Conservation (phyloP, 805 yeast genomes). For the Suhomyces emberorum region DNA sequence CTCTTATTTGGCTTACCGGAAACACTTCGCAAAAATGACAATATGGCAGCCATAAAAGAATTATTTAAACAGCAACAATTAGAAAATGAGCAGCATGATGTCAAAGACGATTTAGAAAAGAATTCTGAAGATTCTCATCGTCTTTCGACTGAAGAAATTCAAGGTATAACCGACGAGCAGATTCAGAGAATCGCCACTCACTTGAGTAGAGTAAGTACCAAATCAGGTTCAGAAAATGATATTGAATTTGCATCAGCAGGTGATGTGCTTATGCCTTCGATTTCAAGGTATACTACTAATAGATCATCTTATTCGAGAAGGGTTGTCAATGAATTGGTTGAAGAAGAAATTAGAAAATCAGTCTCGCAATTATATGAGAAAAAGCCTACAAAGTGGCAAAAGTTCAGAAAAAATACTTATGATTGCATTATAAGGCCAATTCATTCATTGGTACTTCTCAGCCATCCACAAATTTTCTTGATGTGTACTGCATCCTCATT, state of each 20-base stretch:
- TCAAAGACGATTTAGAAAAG: not conserved
- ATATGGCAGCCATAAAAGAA: conserved; percentile 49
- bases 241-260: conserved; percentile 30
- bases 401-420: conserved; percentile 31
- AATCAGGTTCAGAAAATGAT: conserved; percentile 8
- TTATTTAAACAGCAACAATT: conserved; percentile 25
- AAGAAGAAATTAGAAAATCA: conserved; percentile 18
- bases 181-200: conserved; percentile 33
- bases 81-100: conserved; percentile 9
- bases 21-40: conserved; percentile 65
- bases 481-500: conserved; percentile 65
- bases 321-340: conserved; percentile 19
- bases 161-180: conserved; percentile 13
- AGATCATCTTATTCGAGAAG: conserved; percentile 29
- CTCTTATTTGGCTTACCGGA: conserved; percentile 70
- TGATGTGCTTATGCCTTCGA: conserved; percentile 39
- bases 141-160: not conserved
- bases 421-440: conserved; percentile 56
- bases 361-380: conserved; percentile 13
- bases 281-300: conserved; percentile 36
- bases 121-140: not conserved
- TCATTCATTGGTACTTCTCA: conserved; percentile 56
- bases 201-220: conserved; percentile 21
- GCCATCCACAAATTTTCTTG: conserved; percentile 71
- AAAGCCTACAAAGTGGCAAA: conserved; percentile 16